These are phyloP conservation scores for Myxozyma nipponensis DNA, from an alignment of 805 yeast genomes.

Conservation along the genomic window DNA sequence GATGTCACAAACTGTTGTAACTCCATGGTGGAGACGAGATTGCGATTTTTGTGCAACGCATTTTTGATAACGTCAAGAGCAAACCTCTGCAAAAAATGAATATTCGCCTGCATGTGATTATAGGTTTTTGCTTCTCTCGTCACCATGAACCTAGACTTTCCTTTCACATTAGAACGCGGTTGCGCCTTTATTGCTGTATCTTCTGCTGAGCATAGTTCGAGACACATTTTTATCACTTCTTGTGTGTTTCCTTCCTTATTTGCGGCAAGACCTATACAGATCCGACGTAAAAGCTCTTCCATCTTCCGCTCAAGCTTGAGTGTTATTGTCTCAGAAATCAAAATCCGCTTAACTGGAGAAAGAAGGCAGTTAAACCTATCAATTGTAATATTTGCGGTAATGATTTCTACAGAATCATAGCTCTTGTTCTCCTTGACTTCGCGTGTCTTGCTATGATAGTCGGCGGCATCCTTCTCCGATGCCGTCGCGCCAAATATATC, in stretches of 20 bases:
- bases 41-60: slow-evolving; percentile 60
- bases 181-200: slow-evolving; percentile 25
- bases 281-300: slow-evolving; percentile 72
- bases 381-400: slow-evolving; percentile 62
- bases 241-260: slow-evolving; percentile 57
- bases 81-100: slow-evolving; percentile 65
- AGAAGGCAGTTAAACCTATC: slow-evolving; percentile 54
- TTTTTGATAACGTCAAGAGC: slow-evolving; percentile 71
- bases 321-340: slow-evolving; percentile 61
- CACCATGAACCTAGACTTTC: slow-evolving; percentile 11
- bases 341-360: slow-evolving; percentile 60
- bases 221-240: slow-evolving; percentile 65
- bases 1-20: slow-evolving; percentile 73
- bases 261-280: slow-evolving; percentile 71
- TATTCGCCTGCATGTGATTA: slow-evolving; percentile 50
- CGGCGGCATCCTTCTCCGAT: slow-evolving; percentile 92
- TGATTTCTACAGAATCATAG: slow-evolving; percentile 77
- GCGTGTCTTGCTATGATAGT: slow-evolving; percentile 76
- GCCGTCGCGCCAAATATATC: slow-evolving; percentile 90
- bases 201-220: slow-evolving; percentile 49
- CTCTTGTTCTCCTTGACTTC: slow-evolving; percentile 89
- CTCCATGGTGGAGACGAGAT: slow-evolving; percentile 55
- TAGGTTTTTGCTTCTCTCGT: slow-evolving; percentile 55
- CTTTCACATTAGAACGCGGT: slow-evolving; percentile 36
- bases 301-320: slow-evolving; percentile 67